These are phyloP conservation scores for Trichophaea hybrida DNA, from an alignment of 2,329 filamentous ascomycete genomes.

Conservation along the genomic window DNA sequence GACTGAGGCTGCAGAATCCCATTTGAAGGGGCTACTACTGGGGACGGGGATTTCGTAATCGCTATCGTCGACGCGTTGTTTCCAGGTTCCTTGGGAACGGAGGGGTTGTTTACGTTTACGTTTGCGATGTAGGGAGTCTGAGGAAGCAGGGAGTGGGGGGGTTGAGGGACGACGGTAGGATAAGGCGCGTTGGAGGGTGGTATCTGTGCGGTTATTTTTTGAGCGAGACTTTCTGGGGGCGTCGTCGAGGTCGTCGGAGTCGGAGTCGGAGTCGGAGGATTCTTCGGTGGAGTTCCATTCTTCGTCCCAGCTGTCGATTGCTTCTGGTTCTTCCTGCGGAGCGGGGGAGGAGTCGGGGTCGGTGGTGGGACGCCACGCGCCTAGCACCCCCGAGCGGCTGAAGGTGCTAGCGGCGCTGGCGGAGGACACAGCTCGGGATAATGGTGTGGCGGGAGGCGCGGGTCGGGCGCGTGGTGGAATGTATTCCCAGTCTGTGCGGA, in stretches of 20 bases:
- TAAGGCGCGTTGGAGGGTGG: background rate
- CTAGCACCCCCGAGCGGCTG: constrained; percentile 1
- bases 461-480: background rate
- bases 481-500: constrained; percentile 5
- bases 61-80: constrained; percentile 21
- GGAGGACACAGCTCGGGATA: background rate
- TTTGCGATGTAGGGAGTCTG: too few species aligned
- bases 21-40: background rate
- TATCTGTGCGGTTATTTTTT: background rate
- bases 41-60: constrained; percentile 9
- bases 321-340: background rate
- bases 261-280: background rate
- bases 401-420: background rate
- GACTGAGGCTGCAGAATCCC: constrained; percentile 18
- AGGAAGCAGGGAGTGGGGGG: background rate
- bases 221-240: background rate
- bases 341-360: background rate
- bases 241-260: constrained; percentile 4
- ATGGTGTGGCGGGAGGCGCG: background rate
- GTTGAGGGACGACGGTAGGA: background rate
- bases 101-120: too few species aligned
- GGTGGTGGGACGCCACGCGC: constrained; percentile 1
- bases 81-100: constrained; percentile 15
- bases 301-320: background rate
- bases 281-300: background rate